Evolutionary conservation across 1,139 yeast species (phyloP), one percentile per base, ranked within the genome.

Genomic region (Diutina neorugosa): DNA sequence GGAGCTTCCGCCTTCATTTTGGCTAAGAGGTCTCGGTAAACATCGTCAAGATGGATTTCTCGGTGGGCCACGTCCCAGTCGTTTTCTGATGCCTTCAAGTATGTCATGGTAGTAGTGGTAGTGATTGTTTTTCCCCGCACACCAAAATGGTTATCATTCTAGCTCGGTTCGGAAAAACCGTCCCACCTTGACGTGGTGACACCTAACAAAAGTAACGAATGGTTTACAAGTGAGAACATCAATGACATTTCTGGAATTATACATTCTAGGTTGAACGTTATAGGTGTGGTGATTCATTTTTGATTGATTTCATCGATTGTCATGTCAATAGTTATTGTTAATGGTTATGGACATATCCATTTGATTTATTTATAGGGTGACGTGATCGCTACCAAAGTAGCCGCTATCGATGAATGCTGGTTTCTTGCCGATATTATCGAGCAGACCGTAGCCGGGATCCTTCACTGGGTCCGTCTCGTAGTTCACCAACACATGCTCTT

Each of bases 401-500:
- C n/a, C 9, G 3, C 19, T 6, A 18, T 25, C 21, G n/a, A 46
- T 46, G 18, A 46, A 46, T 4, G 37, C 21, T 4, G 50, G 20
- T 8, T 25, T 25, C n/a, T 18, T 25, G 4, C n/a, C 18, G 23
- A 8, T 16, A 23, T 16, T 34, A 46, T 21, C 8, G 40, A n/a
- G n/a, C 40, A 9, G n/a, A 18, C 37, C 50, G 27, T 46, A 46
- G 20, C 50, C 50, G 9, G 37, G 50, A 25, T 46, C 40, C 5
- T 19, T 12, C n/a, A 46, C 50, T 2, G 18, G 18, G 21, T 46
- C 50, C 1, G 50, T 46, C 18, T 46, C 50, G 16, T 46, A 46
- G 12, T 64, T 63, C 0, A 71, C 73, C 0, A 81, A 84, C 2
- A 74, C 74, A 51, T 74, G 69, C 50, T 76, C 78, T 19, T 76